phyloP scores from a whole-genome alignment of 2,329 filamentous ascomycete genomes.

The Neonectria magnoliae region DNA sequence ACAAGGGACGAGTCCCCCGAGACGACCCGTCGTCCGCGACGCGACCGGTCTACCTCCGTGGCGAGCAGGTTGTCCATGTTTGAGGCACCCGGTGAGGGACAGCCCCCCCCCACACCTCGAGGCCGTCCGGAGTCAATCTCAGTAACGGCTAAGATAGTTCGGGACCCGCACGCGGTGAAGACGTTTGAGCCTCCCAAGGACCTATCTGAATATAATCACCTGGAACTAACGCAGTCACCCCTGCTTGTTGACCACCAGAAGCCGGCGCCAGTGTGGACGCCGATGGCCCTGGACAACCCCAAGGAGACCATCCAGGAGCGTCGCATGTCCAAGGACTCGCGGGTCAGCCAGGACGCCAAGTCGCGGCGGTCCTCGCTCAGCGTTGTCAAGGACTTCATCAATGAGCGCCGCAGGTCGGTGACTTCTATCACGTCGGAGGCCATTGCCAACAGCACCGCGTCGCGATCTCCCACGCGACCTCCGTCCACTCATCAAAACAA shows the following conservation, averaged over 20 bases:
- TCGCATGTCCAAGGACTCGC: constrained; percentile 55
- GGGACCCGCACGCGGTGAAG: constrained; percentile 63
- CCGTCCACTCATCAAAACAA: constrained; percentile 57
- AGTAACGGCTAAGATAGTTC: constrained; percentile 85
- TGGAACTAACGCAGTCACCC: constrained; percentile 68
- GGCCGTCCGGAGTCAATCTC: constrained; percentile 80
- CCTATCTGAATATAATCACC: constrained; percentile 55
- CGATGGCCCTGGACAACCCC: constrained; percentile 41
- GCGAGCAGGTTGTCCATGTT: constrained; percentile 67
- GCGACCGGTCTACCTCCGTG: constrained; percentile 64
- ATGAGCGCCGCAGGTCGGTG: constrained; percentile 64
- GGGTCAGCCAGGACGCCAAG: constrained; percentile 48
- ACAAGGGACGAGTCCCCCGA: constrained; percentile 60
- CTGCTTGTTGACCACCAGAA: constrained; percentile 66
- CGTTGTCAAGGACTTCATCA: constrained; percentile 70
- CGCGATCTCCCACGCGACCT: constrained; percentile 59
- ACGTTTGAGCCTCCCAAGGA: constrained; percentile 54
- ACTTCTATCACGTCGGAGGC: constrained; percentile 59
- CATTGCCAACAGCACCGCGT: constrained; percentile 34
- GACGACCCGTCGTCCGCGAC: constrained; percentile 45
- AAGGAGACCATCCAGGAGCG: constrained; percentile 61
- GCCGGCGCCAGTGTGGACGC: constrained; percentile 41
- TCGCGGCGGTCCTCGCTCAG: constrained; percentile 68
- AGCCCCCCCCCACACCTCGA: constrained; percentile 46
- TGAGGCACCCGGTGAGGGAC: constrained; percentile 49